These are phyloP conservation scores for Ceratocystis papillata DNA, from an alignment of 2,329 filamentous ascomycete genomes.

Conservation along the genomic window DNA sequence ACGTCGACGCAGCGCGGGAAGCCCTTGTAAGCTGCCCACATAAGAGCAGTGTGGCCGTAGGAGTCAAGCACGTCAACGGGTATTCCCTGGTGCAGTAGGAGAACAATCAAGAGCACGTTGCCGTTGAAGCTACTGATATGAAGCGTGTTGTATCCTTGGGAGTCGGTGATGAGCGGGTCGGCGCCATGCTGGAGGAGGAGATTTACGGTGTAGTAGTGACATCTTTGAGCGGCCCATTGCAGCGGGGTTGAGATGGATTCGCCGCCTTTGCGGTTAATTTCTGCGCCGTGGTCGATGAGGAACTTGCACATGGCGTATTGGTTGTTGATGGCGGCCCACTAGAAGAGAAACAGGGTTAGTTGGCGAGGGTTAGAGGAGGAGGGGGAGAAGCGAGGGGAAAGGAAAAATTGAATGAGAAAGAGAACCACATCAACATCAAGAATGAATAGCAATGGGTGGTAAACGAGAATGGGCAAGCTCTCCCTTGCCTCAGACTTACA, in stretches of 20 bases:
- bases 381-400: background rate
- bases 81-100: conserved; percentile 89
- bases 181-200: conserved; percentile 83
- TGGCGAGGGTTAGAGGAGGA: conserved; percentile 22
- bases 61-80: conserved; percentile 83
- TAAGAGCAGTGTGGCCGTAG: conserved; percentile 84
- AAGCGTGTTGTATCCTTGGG: conserved; percentile 94
- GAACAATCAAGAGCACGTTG: conserved; percentile 77
- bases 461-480: too few relatives aligned
- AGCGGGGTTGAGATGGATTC: conserved; percentile 88
- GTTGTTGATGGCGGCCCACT: conserved; percentile 99
- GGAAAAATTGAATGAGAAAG: background rate
- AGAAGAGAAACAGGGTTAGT: conserved; percentile 24
- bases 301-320: conserved; percentile 96
- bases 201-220: conserved; percentile 93
- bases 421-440: background rate
- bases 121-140: conserved; percentile 96
- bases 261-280: conserved; percentile 90
- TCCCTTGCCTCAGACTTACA: conserved; percentile 43
- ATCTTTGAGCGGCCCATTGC: conserved; percentile 94
- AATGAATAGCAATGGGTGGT: too few relatives aligned
- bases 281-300: conserved; percentile 70
- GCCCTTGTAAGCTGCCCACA: conserved; percentile 99
- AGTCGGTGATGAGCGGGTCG: conserved; percentile 82
- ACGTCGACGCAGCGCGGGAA: conserved; percentile 85